Evolutionary conservation across 2,329 filamentous ascomycete genomes (phyloP).

Genomic region (Aotearoamyces nothofagi): DNA sequence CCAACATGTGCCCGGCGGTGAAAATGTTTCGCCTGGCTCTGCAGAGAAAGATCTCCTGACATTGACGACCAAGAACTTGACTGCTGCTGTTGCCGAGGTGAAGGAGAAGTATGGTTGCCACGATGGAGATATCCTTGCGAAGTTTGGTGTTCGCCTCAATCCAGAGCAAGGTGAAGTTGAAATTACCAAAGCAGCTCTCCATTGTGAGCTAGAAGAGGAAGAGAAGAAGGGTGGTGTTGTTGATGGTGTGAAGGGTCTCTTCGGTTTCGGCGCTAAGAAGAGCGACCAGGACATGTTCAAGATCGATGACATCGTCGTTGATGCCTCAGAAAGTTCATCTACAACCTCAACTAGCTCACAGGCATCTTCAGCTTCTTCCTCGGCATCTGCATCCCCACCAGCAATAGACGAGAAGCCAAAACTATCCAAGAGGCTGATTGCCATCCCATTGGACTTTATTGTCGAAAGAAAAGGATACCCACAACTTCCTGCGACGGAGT

Average conservation of each 20-base stretch:
- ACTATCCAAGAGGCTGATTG: constrained; percentile 16
- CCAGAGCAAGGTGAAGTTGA: constrained; percentile 66
- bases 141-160: constrained; percentile 60
- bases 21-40: constrained; percentile 24
- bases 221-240: constrained; percentile 70
- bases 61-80: constrained; percentile 73
- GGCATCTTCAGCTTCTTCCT: constrained; percentile 36
- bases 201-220: constrained; percentile 64
- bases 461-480: constrained; percentile 14
- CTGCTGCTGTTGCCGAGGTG: constrained; percentile 62
- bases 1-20: constrained; percentile 45
- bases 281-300: constrained; percentile 52
- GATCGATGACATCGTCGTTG: constrained; percentile 41
- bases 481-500: constrained; percentile 13
- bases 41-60: constrained; percentile 46
- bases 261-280: constrained; percentile 87
- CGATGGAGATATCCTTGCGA: constrained; percentile 63
- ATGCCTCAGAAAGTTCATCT: constrained; percentile 25
- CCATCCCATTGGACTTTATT: constrained; percentile 17
- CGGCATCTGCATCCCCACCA: constrained; percentile 14
- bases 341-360: constrained; percentile 26
- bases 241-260: constrained; percentile 89
- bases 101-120: constrained; percentile 62
- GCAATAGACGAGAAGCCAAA: constrained; percentile 10
- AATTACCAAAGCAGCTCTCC: constrained; percentile 58